Percentiles rank a stretch among this genome's conserved stretches.
Evolutionary conservation across 441 rosid species (phyloP).

Genomic region (Aquilaria agallochum): DNA sequence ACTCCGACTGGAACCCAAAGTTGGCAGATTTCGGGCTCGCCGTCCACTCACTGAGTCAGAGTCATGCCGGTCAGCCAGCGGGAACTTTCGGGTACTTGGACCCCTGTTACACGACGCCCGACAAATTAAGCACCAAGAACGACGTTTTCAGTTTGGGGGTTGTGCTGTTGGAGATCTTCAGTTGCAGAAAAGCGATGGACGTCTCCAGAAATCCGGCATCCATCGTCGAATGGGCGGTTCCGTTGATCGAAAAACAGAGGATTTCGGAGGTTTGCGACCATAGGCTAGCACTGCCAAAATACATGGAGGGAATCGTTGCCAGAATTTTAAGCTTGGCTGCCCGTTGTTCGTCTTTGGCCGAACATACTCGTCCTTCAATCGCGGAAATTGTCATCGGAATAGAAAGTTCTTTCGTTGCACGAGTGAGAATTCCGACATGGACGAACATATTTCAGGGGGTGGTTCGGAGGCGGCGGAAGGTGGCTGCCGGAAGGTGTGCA

Average conservation of each 20-base stretch:
- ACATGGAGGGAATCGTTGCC: constrained; percentile 26
- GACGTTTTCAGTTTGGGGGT: constrained; percentile 75
- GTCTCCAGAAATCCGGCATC: constrained; percentile 40
- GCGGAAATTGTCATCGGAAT: too few species aligned
- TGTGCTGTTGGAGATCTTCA: constrained; percentile 55
- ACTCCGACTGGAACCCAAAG: constrained; percentile 48
- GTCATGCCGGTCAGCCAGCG: too few species aligned
- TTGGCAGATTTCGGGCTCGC: constrained; percentile 75
- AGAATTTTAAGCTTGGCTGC: constrained; percentile 44
- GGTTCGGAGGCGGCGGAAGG: constrained; percentile 22
- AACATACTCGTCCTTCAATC: constrained; percentile 3
- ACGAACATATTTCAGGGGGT: constrained; percentile 27
- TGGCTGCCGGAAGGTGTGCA: constrained; percentile 8
- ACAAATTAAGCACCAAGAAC: constrained; percentile 41
- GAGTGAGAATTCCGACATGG: constrained; percentile 37
- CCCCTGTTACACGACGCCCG: constrained; percentile 28
- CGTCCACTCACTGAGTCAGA: not conserved
- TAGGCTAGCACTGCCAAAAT: constrained; percentile 21
- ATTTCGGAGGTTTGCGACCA: constrained; percentile 11
- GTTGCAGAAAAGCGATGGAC: constrained; percentile 61
- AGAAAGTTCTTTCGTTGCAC: constrained; percentile 6
- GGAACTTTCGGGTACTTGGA: too few species aligned
- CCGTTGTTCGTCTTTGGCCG: constrained; percentile 45
- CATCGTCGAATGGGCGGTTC: constrained; percentile 60
- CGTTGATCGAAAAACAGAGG: constrained; percentile 31